Percentiles rank a stretch among this genome's conserved stretches.
Evolutionary conservation across 1,284 basidiomycete genomes (phyloP).

Genomic region (Schizopora paradoxa): DNA sequence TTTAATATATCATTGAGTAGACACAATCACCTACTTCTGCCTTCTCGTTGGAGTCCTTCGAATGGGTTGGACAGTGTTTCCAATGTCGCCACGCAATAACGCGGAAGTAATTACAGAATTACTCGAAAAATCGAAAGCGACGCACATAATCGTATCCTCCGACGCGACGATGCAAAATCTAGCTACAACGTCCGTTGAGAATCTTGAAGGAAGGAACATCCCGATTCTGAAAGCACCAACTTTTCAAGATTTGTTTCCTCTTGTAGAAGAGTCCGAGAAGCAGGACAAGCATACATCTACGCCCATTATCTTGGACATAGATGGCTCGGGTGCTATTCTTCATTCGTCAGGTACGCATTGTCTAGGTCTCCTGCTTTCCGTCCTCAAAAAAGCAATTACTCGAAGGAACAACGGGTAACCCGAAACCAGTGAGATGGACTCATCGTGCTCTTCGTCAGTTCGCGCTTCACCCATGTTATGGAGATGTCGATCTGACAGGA

Average conservation of each 20-base stretch:
- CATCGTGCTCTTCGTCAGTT: conserved; percentile 6
- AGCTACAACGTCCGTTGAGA: not conserved
- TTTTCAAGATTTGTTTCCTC: conserved; percentile 14
- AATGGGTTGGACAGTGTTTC: conserved; percentile 14
- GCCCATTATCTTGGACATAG: conserved; percentile 5
- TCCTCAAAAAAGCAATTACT: not conserved
- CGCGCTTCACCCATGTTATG: conserved; percentile 9
- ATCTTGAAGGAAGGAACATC: not conserved
- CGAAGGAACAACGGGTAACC: conserved; percentile 16
- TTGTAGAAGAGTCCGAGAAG: not conserved
- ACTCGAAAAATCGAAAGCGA: conserved; percentile 8
- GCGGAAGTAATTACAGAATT: conserved; percentile 13
- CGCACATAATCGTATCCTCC: conserved; percentile 9
- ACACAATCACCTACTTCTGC: conserved; percentile 16
- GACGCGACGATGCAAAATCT: conserved; percentile 11
- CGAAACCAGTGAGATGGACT: conserved; percentile 13
- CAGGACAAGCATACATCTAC: too few species aligned
- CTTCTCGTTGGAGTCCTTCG: conserved; percentile 14
- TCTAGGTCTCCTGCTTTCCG: not conserved
- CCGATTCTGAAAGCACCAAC: conserved; percentile 4
- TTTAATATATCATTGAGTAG: conserved; percentile 3
- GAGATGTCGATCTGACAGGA: conserved; percentile 11
- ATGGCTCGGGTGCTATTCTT: conserved; percentile 11
- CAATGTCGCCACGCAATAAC: conserved; percentile 16
- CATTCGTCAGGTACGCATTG: conserved; percentile 17